phyloP scores from a whole-genome alignment of 2,329 filamentous ascomycete species.

The Fusarium nematophilum region DNA sequence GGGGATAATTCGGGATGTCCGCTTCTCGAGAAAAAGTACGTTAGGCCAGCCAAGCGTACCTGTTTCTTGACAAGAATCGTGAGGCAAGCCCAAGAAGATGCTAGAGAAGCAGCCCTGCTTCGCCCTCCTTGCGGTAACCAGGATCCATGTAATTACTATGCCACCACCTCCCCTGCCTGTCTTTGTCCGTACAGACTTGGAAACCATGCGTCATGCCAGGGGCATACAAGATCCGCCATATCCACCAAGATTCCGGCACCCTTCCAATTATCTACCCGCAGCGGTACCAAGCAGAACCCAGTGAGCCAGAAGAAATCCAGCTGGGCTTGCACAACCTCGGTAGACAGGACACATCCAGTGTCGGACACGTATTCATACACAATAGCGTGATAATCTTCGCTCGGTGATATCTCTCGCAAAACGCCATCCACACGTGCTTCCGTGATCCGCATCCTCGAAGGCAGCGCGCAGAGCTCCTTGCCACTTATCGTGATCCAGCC shows the following conservation, averaged over 20 bases:
- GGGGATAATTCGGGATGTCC: too few species aligned
- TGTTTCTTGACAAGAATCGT: too few species aligned
- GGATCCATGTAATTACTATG: too few species aligned
- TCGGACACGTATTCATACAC: slow-evolving; percentile 1
- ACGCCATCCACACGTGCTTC: neutral
- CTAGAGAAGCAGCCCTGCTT: too few species aligned
- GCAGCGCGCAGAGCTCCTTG: neutral
- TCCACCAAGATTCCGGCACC: neutral
- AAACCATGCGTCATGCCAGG: slow-evolving; percentile 1
- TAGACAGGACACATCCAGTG: neutral
- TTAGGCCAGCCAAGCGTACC: too few species aligned
- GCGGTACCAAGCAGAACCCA: neutral
- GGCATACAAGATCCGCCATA: neutral
- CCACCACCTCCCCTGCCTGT: neutral
- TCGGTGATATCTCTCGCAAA: neutral
- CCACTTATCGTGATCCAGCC: slow-evolving; percentile 1
- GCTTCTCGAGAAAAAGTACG: too few species aligned
- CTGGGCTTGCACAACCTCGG: neutral
- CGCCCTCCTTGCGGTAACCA: too few species aligned
- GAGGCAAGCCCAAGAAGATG: too few species aligned
- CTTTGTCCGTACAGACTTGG: neutral
- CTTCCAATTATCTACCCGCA: neutral
- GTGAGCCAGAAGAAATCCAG: slow-evolving; percentile 5
- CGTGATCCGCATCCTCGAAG: neutral
- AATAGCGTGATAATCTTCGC: neutral